These are phyloP conservation scores for Haematococcus sp. DNA, from an alignment of 139 green algal species.

Conservation along the genomic window DNA sequence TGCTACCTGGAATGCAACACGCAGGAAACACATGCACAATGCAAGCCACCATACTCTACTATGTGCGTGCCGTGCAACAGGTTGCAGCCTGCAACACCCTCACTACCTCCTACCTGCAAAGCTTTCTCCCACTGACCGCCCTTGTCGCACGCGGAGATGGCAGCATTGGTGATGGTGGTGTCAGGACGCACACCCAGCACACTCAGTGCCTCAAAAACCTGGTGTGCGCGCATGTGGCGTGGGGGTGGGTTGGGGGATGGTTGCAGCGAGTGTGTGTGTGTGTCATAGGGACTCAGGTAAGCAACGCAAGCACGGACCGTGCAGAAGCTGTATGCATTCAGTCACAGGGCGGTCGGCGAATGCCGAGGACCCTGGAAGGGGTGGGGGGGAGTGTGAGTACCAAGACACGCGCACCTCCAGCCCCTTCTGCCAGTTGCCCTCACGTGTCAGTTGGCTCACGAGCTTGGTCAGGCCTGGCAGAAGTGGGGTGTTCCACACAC, in stretches of 20 bases:
- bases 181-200: constrained; percentile 70
- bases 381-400: not conserved
- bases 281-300: constrained; percentile 14
- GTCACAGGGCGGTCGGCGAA: not conserved
- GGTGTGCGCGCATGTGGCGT: not conserved
- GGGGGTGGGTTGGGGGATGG: not conserved
- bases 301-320: too few relatives aligned
- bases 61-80: too few relatives aligned
- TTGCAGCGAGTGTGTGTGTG: not conserved
- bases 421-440: constrained; percentile 83
- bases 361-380: not conserved
- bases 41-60: too few relatives aligned
- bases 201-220: constrained; percentile 69
- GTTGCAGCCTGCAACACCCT: not conserved
- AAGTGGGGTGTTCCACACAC: not conserved
- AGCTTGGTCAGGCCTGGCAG: constrained; percentile 83
- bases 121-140: constrained; percentile 83
- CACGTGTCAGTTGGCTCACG: constrained; percentile 75
- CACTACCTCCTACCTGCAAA: constrained; percentile 54
- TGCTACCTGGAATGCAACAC: too few relatives aligned
- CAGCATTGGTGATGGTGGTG: constrained; percentile 88
- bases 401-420: constrained; percentile 71
- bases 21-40: too few relatives aligned
- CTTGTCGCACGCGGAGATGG: constrained; percentile 87
- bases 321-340: too few relatives aligned